phyloP scores from a whole-genome alignment of 371 early-diverging fungal genomes.

The Haplosporangium sp. region DNA sequence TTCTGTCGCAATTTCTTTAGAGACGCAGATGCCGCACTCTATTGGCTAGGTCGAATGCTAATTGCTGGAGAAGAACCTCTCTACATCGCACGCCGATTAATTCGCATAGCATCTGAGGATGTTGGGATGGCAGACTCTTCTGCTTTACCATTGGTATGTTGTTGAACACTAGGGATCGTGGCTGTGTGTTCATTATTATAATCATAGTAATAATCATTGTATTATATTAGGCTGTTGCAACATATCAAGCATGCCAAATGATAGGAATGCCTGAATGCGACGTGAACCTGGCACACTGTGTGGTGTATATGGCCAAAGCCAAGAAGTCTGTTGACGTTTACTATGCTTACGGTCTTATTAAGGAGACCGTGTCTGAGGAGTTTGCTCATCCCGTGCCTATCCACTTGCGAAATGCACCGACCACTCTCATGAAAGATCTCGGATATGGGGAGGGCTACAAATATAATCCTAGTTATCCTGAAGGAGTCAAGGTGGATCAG shows the following conservation, averaged over 20 bases:
- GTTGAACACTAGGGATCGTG: not conserved
- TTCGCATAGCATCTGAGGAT: constrained; percentile 90
- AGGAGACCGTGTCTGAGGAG: constrained; percentile 67
- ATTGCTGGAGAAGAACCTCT: constrained; percentile 92
- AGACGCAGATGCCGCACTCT: constrained; percentile 81
- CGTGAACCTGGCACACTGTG: constrained; percentile 84
- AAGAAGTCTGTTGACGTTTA: constrained; percentile 86
- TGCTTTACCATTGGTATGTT: constrained; percentile 74
- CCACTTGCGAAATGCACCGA: constrained; percentile 90
- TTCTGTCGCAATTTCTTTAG: constrained; percentile 35
- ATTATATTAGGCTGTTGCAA: constrained; percentile 70
- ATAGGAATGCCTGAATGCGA: constrained; percentile 96
- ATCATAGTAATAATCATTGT: not conserved
- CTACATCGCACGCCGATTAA: constrained; percentile 74
- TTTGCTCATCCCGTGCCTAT: constrained; percentile 84
- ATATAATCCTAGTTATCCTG: constrained; percentile 84
- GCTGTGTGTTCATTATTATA: not conserved
- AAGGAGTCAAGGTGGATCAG: constrained; percentile 69
- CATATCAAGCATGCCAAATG: constrained; percentile 85
- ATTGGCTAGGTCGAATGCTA: constrained; percentile 93
- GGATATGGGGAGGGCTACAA: constrained; percentile 85
- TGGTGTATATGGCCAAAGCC: constrained; percentile 81
- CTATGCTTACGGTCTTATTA: constrained; percentile 74
- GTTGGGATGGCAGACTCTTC: constrained; percentile 87
- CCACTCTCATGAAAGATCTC: constrained; percentile 77